Conservation (phyloP, 108 stramenopile species). For the Parietichytrium sp. region DNA sequence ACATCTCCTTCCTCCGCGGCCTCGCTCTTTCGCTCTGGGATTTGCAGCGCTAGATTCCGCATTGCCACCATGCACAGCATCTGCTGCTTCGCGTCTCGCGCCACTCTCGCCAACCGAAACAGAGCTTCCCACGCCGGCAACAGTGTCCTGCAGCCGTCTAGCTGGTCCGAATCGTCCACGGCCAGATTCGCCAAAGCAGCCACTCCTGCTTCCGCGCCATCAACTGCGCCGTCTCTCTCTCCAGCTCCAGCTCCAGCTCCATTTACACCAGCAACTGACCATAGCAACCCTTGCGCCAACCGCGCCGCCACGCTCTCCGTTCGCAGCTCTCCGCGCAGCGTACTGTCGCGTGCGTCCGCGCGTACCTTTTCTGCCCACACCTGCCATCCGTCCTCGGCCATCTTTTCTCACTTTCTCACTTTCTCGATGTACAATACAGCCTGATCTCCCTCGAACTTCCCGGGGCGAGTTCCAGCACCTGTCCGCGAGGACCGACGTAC, state of each 20-base stretch:
- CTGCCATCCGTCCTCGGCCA: too few relatives aligned
- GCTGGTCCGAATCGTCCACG: not conserved
- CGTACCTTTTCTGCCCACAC: not conserved
- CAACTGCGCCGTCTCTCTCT: too few relatives aligned
- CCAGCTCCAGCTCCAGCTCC: too few relatives aligned
- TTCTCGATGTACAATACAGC: too few relatives aligned
- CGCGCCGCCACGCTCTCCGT: not conserved
- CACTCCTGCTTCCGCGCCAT: not conserved
- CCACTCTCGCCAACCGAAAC: not conserved
- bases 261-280: too few relatives aligned
- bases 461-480: too few relatives aligned
- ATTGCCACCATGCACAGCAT: not conserved
- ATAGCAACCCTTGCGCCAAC: not conserved
- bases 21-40: not conserved
- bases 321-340: not conserved
- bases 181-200: constrained; percentile 15
- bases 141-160: not conserved
- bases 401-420: too few relatives aligned
- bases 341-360: not conserved
- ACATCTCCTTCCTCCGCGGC: not conserved
- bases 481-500: too few relatives aligned
- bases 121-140: not conserved
- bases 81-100: not conserved
- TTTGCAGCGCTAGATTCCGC: constrained; percentile 6
- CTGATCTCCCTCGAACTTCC: too few relatives aligned